Percentiles rank a stretch among this genome's conserved stretches.
These are phyloP conservation scores for Schwanniomyces yamadae DNA, from an alignment of 805 yeast species.

Conservation along the genomic window DNA sequence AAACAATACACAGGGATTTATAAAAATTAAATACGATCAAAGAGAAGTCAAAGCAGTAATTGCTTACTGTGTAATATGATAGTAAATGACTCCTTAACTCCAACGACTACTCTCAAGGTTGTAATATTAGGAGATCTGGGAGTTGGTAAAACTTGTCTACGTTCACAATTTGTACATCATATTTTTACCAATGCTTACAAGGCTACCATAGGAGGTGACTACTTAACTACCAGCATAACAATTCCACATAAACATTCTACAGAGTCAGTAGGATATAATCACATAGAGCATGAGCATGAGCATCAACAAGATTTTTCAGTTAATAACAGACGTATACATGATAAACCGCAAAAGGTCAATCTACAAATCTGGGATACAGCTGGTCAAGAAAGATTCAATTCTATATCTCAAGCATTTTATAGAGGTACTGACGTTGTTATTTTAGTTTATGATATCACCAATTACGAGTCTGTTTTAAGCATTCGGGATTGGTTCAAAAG, in stretches of 20 bases:
- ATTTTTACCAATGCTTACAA: constrained; percentile 54
- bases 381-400: constrained; percentile 47
- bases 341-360: constrained; percentile 24
- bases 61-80: too few species aligned
- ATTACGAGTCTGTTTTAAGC: constrained; percentile 49
- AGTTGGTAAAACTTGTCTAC: constrained; percentile 58
- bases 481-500: constrained; percentile 48
- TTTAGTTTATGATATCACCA: constrained; percentile 53
- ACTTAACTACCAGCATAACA: constrained; percentile 42
- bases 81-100: too few species aligned
- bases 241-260: constrained; percentile 6
- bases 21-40: too few species aligned
- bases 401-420: constrained; percentile 54
- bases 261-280: not conserved
- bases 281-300: constrained; percentile 1
- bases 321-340: not conserved
- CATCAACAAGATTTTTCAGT: not conserved
- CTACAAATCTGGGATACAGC: constrained; percentile 60
- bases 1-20: constrained; percentile 1
- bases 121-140: constrained; percentile 59
- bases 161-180: constrained; percentile 56
- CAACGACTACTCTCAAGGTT: constrained; percentile 39
- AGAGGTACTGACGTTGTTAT: constrained; percentile 59
- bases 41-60: too few species aligned
- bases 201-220: constrained; percentile 62